Base-by-base conservation (phyloP, 345 rosid genomes). In the Salix brachista region DNA sequence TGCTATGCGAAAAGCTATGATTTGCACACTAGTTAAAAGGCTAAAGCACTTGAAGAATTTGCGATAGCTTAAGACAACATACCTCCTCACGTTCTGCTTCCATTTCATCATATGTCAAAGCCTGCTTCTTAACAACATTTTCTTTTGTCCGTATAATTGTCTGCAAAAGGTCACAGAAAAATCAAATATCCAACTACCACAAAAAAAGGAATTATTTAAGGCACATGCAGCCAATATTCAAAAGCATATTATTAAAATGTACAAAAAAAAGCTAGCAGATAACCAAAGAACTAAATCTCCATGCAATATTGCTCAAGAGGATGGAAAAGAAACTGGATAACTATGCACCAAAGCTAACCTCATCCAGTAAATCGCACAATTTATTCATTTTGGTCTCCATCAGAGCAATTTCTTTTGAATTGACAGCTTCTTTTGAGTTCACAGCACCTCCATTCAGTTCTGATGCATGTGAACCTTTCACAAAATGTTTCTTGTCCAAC, bases 1-100 rank as follows among this genome's bases (percentile, higher is more conserved):
- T 69, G 28, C 28, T 30, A 56, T 4, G 26, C 2, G 10, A 64
- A 30, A 52, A 62, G 44, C n/a, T 28, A n/a, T 6, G 14, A 73
- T 61, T 4, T 28, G 23, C 62, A 32, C 48, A 32, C 41, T 34
- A 71, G 11, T n/a, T 10, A 58, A 4, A 41, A 58, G 25, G 16
- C 30, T 21, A 65, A 67, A 75, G 26, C 16, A 68, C 56, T 17
- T 70, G 9, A 65, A 71, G 68, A 58, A 5, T 14, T 14, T 65
- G 48, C 11, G 48, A n/a, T 44, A 42, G n/a, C 11, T 28, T 37
- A 17, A 46, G 71, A 34, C 6, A 32, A 77, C 87, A 78, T 78
- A 90, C 94, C 79, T 92, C 99, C 84, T 92, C 97, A 10, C 97
- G 96, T 74, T 96, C 99, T 75, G 89, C 94, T 82, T 94, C 97